These are phyloP conservation scores for Aspergillus steynii DNA, from an alignment of 495 filamentous ascomycete genomes.

Conservation along the genomic window DNA sequence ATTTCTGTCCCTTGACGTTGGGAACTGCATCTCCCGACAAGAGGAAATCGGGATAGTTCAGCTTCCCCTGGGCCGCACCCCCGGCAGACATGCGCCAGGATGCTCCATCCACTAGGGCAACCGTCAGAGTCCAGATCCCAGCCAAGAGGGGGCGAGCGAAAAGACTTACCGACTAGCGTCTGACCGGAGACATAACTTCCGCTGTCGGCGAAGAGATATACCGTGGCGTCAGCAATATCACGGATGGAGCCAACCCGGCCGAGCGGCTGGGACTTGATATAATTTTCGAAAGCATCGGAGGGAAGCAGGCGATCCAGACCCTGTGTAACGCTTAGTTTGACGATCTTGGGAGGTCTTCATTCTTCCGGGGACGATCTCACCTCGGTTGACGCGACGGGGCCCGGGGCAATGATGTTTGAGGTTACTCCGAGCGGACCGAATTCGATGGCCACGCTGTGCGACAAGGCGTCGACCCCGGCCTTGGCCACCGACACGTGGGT, in stretches of 20 bases:
- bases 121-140: constrained; percentile 2
- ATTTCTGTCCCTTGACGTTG: constrained; percentile 60
- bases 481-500: constrained; percentile 87
- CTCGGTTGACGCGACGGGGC: constrained; percentile 69
- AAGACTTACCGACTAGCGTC: constrained; percentile 60
- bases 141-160: neutral
- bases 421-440: constrained; percentile 88
- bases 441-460: constrained; percentile 73
- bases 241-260: constrained; percentile 76
- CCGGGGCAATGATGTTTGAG: constrained; percentile 82
- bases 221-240: constrained; percentile 91
- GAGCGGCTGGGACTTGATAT: constrained; percentile 55
- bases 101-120: constrained; percentile 42
- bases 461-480: constrained; percentile 83
- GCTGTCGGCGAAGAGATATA: constrained; percentile 80
- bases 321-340: constrained; percentile 21
- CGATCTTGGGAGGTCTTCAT: neutral
- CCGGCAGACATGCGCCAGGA: constrained; percentile 48
- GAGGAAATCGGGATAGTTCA: constrained; percentile 65
- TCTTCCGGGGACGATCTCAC: constrained; percentile 27
- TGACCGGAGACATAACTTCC: constrained; percentile 83
- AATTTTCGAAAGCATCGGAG: constrained; percentile 30
- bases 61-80: constrained; percentile 37
- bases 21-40: constrained; percentile 53
- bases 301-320: constrained; percentile 47